These are phyloP conservation scores for Syzygium grande DNA, from an alignment of 345 rosid species.

Conservation along the genomic window DNA sequence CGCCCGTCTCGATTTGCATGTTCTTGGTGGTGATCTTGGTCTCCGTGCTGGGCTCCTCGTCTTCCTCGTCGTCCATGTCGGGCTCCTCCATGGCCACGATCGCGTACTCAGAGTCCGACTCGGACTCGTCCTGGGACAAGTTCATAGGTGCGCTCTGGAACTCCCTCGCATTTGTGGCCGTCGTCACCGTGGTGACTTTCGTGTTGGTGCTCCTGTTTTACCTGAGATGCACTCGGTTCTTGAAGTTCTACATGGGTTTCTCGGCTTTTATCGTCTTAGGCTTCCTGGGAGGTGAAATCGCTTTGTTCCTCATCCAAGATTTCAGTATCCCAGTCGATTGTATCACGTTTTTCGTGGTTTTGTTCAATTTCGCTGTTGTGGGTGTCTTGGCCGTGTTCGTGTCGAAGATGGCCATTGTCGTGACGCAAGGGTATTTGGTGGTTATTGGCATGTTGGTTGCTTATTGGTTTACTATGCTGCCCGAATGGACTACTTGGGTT, in stretches of 20 bases:
- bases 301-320: slow-evolving; percentile 37
- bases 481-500: slow-evolving; percentile 96
- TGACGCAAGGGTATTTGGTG: slow-evolving; percentile 79
- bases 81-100: slow-evolving; percentile 57
- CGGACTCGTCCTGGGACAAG: slow-evolving; percentile 85
- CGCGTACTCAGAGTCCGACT: slow-evolving; percentile 64
- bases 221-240: slow-evolving; percentile 67
- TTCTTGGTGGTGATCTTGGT: slow-evolving; percentile 74
- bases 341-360: slow-evolving; percentile 46
- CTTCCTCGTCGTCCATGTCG: slow-evolving; percentile 41
- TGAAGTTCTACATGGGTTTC: slow-evolving; percentile 73
- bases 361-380: slow-evolving; percentile 70
- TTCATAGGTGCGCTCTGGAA: slow-evolving; percentile 72
- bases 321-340: slow-evolving; percentile 57
- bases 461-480: slow-evolving; percentile 81
- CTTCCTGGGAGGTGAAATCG: slow-evolving; percentile 73
- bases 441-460: slow-evolving; percentile 83
- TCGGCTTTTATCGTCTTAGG: slow-evolving; percentile 76
- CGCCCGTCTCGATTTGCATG: slow-evolving; percentile 91
- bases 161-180: slow-evolving; percentile 70
- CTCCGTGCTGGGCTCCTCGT: slow-evolving; percentile 45
- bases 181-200: slow-evolving; percentile 70
- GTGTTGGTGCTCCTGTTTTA: slow-evolving; percentile 81
- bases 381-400: slow-evolving; percentile 87
- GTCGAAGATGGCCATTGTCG: slow-evolving; percentile 82